A percentile compares a stretch with the other conserved stretches of the same genome.
Evolutionary conservation across 1,284 basidiomycete species (phyloP).

Genomic region (Pseudozyma sp.): DNA sequence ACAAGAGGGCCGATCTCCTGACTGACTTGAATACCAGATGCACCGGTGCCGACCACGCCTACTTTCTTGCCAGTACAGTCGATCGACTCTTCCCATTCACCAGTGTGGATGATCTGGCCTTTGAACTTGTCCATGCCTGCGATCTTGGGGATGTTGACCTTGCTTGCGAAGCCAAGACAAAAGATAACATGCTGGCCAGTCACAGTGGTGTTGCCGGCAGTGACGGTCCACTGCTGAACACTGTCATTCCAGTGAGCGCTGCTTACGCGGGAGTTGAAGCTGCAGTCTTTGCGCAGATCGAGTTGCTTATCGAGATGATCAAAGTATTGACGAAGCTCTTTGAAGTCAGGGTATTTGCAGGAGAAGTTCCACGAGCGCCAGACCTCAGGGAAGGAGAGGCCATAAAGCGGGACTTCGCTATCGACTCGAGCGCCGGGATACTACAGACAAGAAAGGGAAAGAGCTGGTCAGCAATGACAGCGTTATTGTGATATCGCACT

Average conservation of each 20-base stretch:
- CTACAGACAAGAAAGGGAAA: conserved; percentile 1
- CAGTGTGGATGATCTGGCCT: conserved; percentile 74
- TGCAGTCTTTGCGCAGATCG: conserved; percentile 52
- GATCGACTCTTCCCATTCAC: conserved; percentile 75
- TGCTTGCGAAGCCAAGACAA: conserved; percentile 54
- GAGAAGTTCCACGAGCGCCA: conserved; percentile 52
- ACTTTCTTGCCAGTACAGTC: conserved; percentile 73
- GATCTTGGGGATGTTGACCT: conserved; percentile 71
- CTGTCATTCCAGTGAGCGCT: conserved; percentile 48
- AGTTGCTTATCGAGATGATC: conserved; percentile 52
- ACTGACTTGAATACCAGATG: conserved; percentile 72
- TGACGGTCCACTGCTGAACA: conserved; percentile 37
- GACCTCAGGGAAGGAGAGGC: conserved; percentile 48
- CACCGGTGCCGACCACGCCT: conserved; percentile 77
- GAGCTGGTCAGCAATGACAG: not conserved
- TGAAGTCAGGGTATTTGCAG: conserved; percentile 51
- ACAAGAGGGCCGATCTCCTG: conserved; percentile 60
- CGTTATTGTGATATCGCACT: not conserved
- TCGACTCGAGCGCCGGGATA: conserved; percentile 55
- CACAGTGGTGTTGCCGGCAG: conserved; percentile 28
- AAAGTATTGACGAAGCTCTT: conserved; percentile 53
- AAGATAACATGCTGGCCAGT: conserved; percentile 54
- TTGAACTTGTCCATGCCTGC: conserved; percentile 72
- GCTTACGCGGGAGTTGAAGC: conserved; percentile 48
- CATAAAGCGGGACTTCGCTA: conserved; percentile 51